These are phyloP conservation scores for Endogone sp. DNA, from an alignment of 192 early-diverging fungal genomes.

Conservation along the genomic window DNA sequence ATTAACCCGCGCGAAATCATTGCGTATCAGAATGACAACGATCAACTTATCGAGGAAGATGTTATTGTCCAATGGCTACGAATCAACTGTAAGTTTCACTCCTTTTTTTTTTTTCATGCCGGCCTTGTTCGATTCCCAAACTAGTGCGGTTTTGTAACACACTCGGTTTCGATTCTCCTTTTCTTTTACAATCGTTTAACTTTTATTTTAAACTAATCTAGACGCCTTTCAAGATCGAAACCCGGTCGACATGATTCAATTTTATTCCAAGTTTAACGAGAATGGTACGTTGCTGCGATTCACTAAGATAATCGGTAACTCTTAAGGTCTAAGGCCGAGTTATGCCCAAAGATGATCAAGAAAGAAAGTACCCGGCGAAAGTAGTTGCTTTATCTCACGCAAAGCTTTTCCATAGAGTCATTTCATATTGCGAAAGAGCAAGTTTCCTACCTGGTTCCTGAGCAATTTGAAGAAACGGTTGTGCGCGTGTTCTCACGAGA, in stretches of 20 bases:
- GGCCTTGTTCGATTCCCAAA: too few relatives aligned
- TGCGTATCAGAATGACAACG: slow-evolving; percentile 52
- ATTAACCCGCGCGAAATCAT: slow-evolving; percentile 59
- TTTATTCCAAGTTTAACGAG: slow-evolving; percentile 68
- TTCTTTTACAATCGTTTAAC: too few relatives aligned
- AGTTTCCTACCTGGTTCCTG: slow-evolving; percentile 68
- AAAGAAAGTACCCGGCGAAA: too few relatives aligned
- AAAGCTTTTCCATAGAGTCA: slow-evolving; percentile 24
- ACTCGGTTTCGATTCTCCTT: too few relatives aligned
- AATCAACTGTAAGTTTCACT: too few relatives aligned
- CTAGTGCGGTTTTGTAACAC: too few relatives aligned
- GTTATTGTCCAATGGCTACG: slow-evolving; percentile 69
- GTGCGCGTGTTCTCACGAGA: slow-evolving; percentile 64
- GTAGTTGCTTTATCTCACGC: neutral
- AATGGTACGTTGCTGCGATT: slow-evolving; percentile 21
- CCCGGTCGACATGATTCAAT: slow-evolving; percentile 80
- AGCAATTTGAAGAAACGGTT: slow-evolving; percentile 62
- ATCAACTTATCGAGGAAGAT: slow-evolving; percentile 61
- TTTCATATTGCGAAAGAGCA: slow-evolving; percentile 67
- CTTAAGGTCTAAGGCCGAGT: too few relatives aligned
- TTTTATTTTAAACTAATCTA: too few relatives aligned
- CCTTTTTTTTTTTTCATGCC: too few relatives aligned
- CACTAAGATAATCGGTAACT: too few relatives aligned
- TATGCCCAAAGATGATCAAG: too few relatives aligned
- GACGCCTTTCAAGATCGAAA: slow-evolving; percentile 84